phyloP scores from a whole-genome alignment of 2,329 filamentous ascomycete species.

The Fusarium beomiforme region DNA sequence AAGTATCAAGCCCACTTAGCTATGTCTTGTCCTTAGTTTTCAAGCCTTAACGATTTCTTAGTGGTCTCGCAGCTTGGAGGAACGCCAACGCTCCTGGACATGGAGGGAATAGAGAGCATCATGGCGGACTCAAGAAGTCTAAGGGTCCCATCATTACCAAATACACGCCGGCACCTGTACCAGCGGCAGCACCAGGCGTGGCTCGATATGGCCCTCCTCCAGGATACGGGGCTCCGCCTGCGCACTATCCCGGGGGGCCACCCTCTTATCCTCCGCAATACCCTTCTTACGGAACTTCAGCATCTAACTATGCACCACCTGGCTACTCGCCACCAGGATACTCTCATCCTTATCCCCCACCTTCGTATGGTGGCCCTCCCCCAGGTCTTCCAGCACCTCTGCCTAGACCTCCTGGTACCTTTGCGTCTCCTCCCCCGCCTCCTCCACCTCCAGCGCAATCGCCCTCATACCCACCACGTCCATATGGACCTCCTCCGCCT shows the following conservation, averaged over 20 bases:
- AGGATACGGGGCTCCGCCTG: slow-evolving; percentile 38
- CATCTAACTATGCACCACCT: slow-evolving; percentile 39
- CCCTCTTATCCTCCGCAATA: slow-evolving; percentile 40
- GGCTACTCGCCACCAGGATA: slow-evolving; percentile 42
- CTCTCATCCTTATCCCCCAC: slow-evolving; percentile 41
- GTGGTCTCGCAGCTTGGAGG: slow-evolving; percentile 52
- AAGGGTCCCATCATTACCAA: slow-evolving; percentile 51
- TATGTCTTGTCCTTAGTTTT: not conserved
- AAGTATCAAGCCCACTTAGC: slow-evolving; percentile 46
- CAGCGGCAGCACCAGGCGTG: slow-evolving; percentile 20
- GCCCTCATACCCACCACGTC: slow-evolving; percentile 33
- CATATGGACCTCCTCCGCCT: slow-evolving; percentile 35
- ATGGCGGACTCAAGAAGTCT: slow-evolving; percentile 45
- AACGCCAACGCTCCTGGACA: slow-evolving; percentile 44
- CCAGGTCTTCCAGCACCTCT: slow-evolving; percentile 37
- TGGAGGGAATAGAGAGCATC: slow-evolving; percentile 43
- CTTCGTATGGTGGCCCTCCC: slow-evolving; percentile 31
- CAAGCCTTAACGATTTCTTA: slow-evolving; percentile 29
- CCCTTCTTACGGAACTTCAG: slow-evolving; percentile 36
- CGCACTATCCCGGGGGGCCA: slow-evolving; percentile 38
- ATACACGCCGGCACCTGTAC: slow-evolving; percentile 45
- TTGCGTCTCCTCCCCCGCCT: slow-evolving; percentile 24
- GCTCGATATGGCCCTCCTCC: slow-evolving; percentile 40
- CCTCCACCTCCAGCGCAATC: slow-evolving; percentile 23
- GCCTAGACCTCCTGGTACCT: slow-evolving; percentile 30